Evolutionary conservation across 192 early-diverging fungal genomes (phyloP).

Genomic region (Geranomyces variabilis): DNA sequence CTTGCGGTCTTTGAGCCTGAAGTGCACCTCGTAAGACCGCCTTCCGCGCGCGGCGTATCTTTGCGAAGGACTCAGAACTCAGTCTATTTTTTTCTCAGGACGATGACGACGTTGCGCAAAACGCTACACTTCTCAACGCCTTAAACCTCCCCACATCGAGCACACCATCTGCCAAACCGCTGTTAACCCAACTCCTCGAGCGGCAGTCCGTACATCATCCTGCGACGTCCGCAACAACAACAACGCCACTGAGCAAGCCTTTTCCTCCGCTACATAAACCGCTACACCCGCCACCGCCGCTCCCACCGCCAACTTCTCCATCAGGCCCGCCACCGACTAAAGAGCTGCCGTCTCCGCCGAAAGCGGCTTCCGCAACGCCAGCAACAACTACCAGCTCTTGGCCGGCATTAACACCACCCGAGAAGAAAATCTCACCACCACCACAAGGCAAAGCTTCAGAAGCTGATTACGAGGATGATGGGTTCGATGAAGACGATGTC

Average conservation of each 20-base stretch:
- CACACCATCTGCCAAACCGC: neutral
- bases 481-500: constrained; percentile 1
- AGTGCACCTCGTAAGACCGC: constrained; percentile 14
- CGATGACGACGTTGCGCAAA: neutral
- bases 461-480: constrained; percentile 5
- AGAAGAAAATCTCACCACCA: neutral
- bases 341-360: constrained; percentile 5
- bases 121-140: neutral
- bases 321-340: constrained; percentile 22
- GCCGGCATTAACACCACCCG: neutral
- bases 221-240: no score
- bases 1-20: constrained; percentile 37
- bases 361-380: neutral
- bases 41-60: no score
- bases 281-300: neutral
- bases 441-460: neutral
- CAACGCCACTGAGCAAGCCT: neutral
- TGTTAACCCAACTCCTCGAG: neutral
- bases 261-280: constrained; percentile 3
- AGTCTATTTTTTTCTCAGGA: neutral
- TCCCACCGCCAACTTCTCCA: constrained; percentile 9
- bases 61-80: neutral
- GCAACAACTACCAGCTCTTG: neutral
- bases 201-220: neutral
- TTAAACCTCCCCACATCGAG: neutral